A percentile compares a stretch with the other conserved stretches of the same genome.
phyloP scores from a whole-genome alignment of 768 basidiomycete species.

The Pleurotus cornucopiae region DNA sequence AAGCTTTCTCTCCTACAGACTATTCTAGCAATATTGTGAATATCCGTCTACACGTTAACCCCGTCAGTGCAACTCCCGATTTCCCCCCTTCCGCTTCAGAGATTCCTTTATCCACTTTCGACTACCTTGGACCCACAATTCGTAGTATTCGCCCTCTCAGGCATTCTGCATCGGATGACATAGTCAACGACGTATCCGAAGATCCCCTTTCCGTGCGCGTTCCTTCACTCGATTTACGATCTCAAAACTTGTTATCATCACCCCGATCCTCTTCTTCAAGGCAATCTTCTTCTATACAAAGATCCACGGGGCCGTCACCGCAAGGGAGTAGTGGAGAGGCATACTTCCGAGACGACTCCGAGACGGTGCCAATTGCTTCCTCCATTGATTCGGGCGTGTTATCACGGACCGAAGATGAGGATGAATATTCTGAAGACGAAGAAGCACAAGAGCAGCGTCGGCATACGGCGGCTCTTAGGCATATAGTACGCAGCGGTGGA shows the following conservation, averaged over 20 bases:
- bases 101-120: constrained; percentile 1
- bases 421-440: not conserved
- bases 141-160: not conserved
- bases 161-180: not conserved
- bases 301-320: not conserved
- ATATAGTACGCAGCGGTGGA: not conserved
- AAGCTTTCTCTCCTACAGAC: not conserved
- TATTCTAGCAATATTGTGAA: not conserved
- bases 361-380: constrained; percentile 3
- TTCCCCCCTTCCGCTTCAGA: constrained; percentile 5
- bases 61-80: not conserved
- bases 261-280: not conserved
- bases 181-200: constrained; percentile 7
- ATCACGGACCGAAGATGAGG: constrained; percentile 1
- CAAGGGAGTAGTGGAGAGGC: not conserved
- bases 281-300: not conserved
- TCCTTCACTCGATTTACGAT: not conserved
- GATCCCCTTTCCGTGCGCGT: not conserved
- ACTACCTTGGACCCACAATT: not conserved
- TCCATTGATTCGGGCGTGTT: constrained; percentile 3
- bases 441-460: not conserved
- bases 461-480: not conserved
- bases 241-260: not conserved
- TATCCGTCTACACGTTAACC: not conserved
- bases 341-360: not conserved